These are phyloP conservation scores for Leptodontidium sp. DNA, from an alignment of 2,329 filamentous ascomycete genomes.

Conservation along the genomic window DNA sequence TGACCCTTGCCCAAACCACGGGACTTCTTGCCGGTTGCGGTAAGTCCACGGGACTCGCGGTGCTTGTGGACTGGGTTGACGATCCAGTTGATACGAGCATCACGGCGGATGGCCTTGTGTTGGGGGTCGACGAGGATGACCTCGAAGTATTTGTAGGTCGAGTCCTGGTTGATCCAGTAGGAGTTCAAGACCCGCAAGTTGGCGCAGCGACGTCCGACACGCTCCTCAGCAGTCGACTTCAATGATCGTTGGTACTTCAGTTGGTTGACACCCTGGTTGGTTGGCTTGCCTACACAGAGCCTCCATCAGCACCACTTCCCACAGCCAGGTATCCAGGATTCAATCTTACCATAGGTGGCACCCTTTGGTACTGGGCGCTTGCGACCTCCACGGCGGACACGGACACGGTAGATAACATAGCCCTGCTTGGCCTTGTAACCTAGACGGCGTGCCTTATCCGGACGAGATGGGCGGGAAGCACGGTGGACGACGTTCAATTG, in stretches of 20 bases:
- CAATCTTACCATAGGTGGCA: slow-evolving; percentile 90
- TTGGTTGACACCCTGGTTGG: slow-evolving; percentile 99
- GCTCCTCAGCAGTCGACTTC: slow-evolving; percentile 97
- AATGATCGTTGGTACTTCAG: slow-evolving; percentile 99
- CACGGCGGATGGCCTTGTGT: slow-evolving; percentile 99
- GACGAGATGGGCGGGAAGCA: slow-evolving; percentile 95
- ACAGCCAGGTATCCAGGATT: not conserved
- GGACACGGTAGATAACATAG: slow-evolving; percentile 99
- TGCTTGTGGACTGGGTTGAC: slow-evolving; percentile 99
- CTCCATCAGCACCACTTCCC: not conserved
- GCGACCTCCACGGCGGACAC: slow-evolving; percentile 97
- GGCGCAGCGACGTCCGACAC: slow-evolving; percentile 98
- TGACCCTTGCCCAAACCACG: slow-evolving; percentile 99
- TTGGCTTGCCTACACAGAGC: slow-evolving; percentile 85
- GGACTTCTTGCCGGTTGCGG: slow-evolving; percentile 98
- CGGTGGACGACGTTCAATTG: slow-evolving; percentile 99
- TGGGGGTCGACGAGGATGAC: slow-evolving; percentile 99
- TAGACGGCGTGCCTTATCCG: slow-evolving; percentile 99
- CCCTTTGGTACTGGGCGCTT: slow-evolving; percentile 97
- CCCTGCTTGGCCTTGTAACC: slow-evolving; percentile 99
- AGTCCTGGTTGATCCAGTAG: slow-evolving; percentile 99
- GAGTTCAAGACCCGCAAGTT: slow-evolving; percentile 99
- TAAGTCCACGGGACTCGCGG: slow-evolving; percentile 97
- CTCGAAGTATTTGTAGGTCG: slow-evolving; percentile 99
- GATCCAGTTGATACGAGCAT: slow-evolving; percentile 99